phyloP scores from a whole-genome alignment of 441 rosid genomes.

The Syzygium malaccense region DNA sequence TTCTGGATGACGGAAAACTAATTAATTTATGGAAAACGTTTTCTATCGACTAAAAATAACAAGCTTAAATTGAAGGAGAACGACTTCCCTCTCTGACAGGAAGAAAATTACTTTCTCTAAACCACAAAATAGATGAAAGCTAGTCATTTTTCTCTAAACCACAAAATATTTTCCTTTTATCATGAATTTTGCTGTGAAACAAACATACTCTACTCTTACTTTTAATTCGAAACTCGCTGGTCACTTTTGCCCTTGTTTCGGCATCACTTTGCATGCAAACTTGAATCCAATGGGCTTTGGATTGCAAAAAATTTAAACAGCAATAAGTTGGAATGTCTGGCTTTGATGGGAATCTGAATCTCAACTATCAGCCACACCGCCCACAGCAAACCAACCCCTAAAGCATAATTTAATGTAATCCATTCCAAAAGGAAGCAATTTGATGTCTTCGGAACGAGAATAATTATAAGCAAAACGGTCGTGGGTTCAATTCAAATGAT shows the following conservation, averaged over 20 bases:
- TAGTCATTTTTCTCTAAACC: not conserved
- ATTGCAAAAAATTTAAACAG: not conserved
- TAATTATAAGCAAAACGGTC: no score
- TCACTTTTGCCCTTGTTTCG: not conserved
- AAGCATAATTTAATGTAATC: no score
- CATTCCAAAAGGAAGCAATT: no score
- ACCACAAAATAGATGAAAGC: not conserved
- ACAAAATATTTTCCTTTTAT: accelerated
- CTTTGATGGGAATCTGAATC: no score
- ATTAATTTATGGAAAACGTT: accelerated
- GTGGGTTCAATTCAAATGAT: no score
- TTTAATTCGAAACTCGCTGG: not conserved
- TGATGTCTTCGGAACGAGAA: no score
- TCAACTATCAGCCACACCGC: no score
- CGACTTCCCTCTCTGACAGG: accelerated
- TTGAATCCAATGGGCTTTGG: not conserved
- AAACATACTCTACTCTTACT: accelerated
- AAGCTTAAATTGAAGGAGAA: not conserved
- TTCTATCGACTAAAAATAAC: not conserved
- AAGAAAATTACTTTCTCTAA: not conserved
- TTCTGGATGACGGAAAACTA: not conserved
- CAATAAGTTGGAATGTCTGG: not conserved
- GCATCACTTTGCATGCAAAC: not conserved
- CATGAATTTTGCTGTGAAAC: accelerated
- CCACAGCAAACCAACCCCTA: no score